Evolutionary conservation across 805 yeast species (phyloP), one percentile per base, ranked within the genome.

Genomic region (Clavispora asparagi): DNA sequence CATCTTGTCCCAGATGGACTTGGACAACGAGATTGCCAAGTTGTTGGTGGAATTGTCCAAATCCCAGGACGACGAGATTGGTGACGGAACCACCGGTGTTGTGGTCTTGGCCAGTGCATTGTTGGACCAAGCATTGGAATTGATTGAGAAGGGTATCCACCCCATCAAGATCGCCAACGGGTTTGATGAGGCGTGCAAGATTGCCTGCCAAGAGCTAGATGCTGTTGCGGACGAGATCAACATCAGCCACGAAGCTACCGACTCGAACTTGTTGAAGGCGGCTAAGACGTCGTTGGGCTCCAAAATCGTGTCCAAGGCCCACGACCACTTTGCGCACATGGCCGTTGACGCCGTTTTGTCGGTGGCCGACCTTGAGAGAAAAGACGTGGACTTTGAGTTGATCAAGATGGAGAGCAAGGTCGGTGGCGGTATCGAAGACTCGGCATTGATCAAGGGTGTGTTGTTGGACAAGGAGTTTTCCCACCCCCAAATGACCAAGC

Each of bases 51-150:
- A 95, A 69, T 77, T 94, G 54, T 86, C 97, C 28, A 87, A 81
- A 65, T 87, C 96, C 26, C 99, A 92, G 74, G 99, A 92, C 67
- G 97, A 94, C 64, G 98, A 92, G 70, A 89, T 92, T 63, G 99
- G 99, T 46, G 99, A 92, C 65, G 99, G 99, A 62, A 94, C 99
- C 27, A 94, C 99, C 6, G 98, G 98, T 62, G 99, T 94, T 27
- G 98, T 94, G 44, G 98, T 94, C 2, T 73, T 94, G 43, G 98
- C 99, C 1, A 87, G 96, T 55, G 95, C 98, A 2, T 73, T 94
- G 53, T 75, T 94, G 48, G 97, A 92, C 65, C 96, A 94, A 70
- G 97, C 99, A 3, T 69, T 86, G 46, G 97, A 90, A 62, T 79
- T 94, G 52, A 91, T 94, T 55, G 97, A 94, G 61, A 89, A 87